Evolutionary conservation across 257 asterid species (phyloP), one percentile per base, ranked within the genome.

Genomic region (Agastache rugosa): DNA sequence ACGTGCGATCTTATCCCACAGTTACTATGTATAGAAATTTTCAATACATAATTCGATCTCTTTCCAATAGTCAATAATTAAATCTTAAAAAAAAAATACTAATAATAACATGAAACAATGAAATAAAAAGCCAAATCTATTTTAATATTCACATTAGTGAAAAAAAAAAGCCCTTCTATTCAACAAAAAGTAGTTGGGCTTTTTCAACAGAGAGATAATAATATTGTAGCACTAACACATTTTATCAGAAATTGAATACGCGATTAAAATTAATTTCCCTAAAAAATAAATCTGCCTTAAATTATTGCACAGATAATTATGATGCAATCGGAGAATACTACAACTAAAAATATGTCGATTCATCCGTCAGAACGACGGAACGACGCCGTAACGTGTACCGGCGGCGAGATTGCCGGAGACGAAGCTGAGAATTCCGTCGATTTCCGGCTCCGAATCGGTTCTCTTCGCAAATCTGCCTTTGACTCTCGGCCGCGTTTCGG

Each of bases 381-480:
- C 90, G 65, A 85, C 77, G 70, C 90, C 81, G 82, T 74, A 86
- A 77, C 87, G 63, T 0, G 74, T 22, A 11, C 80, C 93, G 10
- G 74, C 22, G 45, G 79, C 4, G 82, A 73, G 83, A 69, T 69
- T 29, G 14, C 73, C 62, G 23, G 66, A 45, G 39, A 87, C 82
- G 78, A 71, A 61, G 65, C 56, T 10, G 35, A 79, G 80, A 12
- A 78, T 48, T 35, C 75, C 75, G 23, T 80, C 87, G 19, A 81
- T 14, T 17, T 83, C 90, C 1, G 79, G 55, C 3, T 84, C 88
- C 1, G 66, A 53, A 22, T 82, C 87, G 16, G 71, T 79, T 81
- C 91, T 75, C 76, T 89, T 89, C 0, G 89, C 94, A 54, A 91
- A 91, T 20, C 96, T 84, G 25, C 97, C 97, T 72, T 91, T 89